Conservation (phyloP, 495 filamentous ascomycete species). For the Hypoxylon lienhwacheense region DNA sequence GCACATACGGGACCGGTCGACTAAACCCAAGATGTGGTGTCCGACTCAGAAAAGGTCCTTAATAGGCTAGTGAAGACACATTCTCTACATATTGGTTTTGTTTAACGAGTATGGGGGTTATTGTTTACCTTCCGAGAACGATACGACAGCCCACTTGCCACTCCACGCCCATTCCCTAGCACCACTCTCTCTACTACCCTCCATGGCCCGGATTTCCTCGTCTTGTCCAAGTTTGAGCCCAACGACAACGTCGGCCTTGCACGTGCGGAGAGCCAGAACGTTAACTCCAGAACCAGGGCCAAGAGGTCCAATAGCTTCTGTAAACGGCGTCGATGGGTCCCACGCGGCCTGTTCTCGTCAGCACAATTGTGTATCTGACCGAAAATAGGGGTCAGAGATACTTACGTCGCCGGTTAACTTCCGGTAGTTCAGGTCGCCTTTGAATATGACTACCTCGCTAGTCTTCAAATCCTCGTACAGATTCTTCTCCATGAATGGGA, state of each 20-base stretch:
- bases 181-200: constrained; percentile 67
- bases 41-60: no score
- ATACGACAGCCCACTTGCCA: constrained; percentile 95
- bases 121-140: constrained; percentile 63
- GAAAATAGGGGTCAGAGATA: constrained; percentile 6
- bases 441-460: constrained; percentile 91
- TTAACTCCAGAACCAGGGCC: constrained; percentile 80
- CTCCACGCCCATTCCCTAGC: constrained; percentile 94
- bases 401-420: constrained; percentile 87
- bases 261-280: constrained; percentile 82
- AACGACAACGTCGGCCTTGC: constrained; percentile 95
- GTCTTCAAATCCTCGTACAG: constrained; percentile 78
- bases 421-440: constrained; percentile 94
- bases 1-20: no score
- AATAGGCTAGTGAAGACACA: constrained; percentile 6
- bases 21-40: no score
- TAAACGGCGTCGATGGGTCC: constrained; percentile 86
- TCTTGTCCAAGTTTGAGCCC: constrained; percentile 79
- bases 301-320: constrained; percentile 81
- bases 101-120: not conserved
- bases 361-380: constrained; percentile 5
- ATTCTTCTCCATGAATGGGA: constrained; percentile 66
- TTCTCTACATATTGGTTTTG: constrained; percentile 17
- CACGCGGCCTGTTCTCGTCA: constrained; percentile 64
- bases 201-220: constrained; percentile 68